These are phyloP conservation scores for Pseudocercospora ulei DNA, from an alignment of 2,329 filamentous ascomycete genomes.

Conservation along the genomic window DNA sequence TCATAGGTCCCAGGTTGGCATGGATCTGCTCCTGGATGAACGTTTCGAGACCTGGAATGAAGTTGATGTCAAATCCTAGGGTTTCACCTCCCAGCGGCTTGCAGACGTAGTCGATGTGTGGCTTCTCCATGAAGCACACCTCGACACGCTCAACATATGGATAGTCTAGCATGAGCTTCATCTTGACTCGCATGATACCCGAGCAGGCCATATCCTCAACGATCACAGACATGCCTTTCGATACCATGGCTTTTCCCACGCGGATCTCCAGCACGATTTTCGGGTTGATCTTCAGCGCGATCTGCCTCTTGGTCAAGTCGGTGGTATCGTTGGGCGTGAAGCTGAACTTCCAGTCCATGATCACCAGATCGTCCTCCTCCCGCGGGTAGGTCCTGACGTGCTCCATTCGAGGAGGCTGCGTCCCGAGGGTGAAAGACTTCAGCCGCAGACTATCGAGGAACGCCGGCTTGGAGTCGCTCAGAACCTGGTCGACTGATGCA, in stretches of 20 bases:
- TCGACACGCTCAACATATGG: slow-evolving; percentile 92
- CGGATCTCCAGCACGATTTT: slow-evolving; percentile 93
- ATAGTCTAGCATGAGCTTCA: slow-evolving; percentile 93
- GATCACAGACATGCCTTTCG: slow-evolving; percentile 93
- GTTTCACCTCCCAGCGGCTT: slow-evolving; percentile 92
- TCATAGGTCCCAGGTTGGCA: slow-evolving; percentile 86
- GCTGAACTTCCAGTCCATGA: slow-evolving; percentile 99
- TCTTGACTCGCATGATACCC: slow-evolving; percentile 90
- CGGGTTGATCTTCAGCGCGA: slow-evolving; percentile 93
- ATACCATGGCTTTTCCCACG: slow-evolving; percentile 90
- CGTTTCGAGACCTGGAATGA: slow-evolving; percentile 83
- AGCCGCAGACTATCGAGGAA: slow-evolving; percentile 91
- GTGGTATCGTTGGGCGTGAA: slow-evolving; percentile 92
- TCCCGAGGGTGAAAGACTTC: slow-evolving; percentile 86
- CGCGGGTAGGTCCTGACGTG: slow-evolving; percentile 98
- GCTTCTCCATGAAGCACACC: slow-evolving; percentile 84
- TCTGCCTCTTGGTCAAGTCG: slow-evolving; percentile 79
- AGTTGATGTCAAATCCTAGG: slow-evolving; percentile 97
- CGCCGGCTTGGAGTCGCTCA: slow-evolving; percentile 80
- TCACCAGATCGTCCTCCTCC: slow-evolving; percentile 83
- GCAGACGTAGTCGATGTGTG: slow-evolving; percentile 91
- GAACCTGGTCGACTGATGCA: slow-evolving; percentile 86
- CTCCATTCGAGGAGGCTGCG: slow-evolving; percentile 90
- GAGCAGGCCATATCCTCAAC: slow-evolving; percentile 96
- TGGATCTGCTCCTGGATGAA: slow-evolving; percentile 98